Percentiles rank a stretch among this genome's conserved stretches.
phyloP scores from a whole-genome alignment of 805 yeast genomes.

The Teunomyces tritomae region DNA sequence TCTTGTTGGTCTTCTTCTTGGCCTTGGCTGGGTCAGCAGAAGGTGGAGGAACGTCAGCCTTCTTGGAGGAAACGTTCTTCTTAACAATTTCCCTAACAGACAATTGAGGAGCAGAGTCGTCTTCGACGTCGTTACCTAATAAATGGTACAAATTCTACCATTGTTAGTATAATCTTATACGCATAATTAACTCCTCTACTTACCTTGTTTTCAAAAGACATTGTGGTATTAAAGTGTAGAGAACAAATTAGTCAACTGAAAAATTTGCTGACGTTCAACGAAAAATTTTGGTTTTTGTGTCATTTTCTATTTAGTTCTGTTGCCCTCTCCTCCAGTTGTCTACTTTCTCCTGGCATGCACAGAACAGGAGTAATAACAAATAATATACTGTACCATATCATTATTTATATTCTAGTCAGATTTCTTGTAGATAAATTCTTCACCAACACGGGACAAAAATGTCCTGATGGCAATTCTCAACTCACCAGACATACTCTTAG shows the following conservation, averaged over 20 bases:
- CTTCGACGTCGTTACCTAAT: conserved; percentile 88
- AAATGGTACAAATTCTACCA: conserved; percentile 75
- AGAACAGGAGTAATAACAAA: background rate
- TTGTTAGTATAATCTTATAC: conserved; percentile 4
- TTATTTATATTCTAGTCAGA: conserved; percentile 2
- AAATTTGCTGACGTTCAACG: conserved; percentile 12
- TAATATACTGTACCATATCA: background rate
- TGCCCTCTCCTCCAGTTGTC: background rate
- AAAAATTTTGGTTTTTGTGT: conserved; percentile 8
- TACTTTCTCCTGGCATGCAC: background rate
- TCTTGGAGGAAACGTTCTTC: conserved; percentile 81
- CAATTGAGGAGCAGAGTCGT: conserved; percentile 55
- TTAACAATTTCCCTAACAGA: conserved; percentile 76
- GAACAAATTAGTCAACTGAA: conserved; percentile 7
- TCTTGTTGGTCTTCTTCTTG: conserved; percentile 63
- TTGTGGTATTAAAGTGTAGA: conserved; percentile 13
- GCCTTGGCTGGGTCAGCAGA: conserved; percentile 80
- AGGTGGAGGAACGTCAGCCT: conserved; percentile 78
- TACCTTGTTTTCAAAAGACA: conserved; percentile 51
- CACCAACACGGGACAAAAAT: conserved; percentile 55
- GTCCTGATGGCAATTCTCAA: conserved; percentile 58
- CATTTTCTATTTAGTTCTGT: conserved; percentile 1
- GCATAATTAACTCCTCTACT: conserved; percentile 16
- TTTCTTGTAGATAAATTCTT: conserved; percentile 24
- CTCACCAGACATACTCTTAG: conserved; percentile 59